Evolutionary conservation across 441 rosid species (phyloP).

Genomic region (Raphanus hybrid): DNA sequence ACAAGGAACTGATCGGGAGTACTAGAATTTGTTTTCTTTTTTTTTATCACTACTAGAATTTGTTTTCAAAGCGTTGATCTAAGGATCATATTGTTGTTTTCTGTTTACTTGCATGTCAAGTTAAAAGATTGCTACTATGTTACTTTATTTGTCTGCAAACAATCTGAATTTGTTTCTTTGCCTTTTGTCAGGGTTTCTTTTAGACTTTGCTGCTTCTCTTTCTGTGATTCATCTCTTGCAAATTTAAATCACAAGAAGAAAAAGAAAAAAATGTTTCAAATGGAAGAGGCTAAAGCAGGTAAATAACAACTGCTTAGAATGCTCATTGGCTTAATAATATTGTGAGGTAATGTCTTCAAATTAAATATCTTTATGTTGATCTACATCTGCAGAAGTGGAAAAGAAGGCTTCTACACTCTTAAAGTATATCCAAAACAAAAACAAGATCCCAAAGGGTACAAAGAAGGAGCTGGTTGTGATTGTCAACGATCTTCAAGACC

Average conservation of each 20-base stretch:
- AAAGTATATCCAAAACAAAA: conserved; percentile 57
- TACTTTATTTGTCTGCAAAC: neutral
- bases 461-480: conserved; percentile 57
- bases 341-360: neutral
- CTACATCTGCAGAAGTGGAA: conserved; percentile 56
- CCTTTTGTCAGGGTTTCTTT: neutral
- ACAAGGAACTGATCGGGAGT: neutral
- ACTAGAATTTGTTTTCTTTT: neutral
- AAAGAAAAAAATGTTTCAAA: conserved; percentile 1
- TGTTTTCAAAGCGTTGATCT: no score
- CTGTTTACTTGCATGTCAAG: neutral
- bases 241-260: neutral
- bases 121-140: neutral
- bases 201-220: neutral
- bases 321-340: neutral
- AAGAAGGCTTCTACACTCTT: conserved; percentile 53
- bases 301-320: neutral
- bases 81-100: neutral
- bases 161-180: neutral
- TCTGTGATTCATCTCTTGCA: neutral
- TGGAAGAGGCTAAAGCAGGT: conserved; percentile 40
- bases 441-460: conserved; percentile 44
- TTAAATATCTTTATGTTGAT: neutral
- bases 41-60: neutral
- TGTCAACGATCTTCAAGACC: conserved; percentile 60